Evolutionary conservation across 306 rosid species (phyloP).

Genomic region (Trifolium subterraneum): DNA sequence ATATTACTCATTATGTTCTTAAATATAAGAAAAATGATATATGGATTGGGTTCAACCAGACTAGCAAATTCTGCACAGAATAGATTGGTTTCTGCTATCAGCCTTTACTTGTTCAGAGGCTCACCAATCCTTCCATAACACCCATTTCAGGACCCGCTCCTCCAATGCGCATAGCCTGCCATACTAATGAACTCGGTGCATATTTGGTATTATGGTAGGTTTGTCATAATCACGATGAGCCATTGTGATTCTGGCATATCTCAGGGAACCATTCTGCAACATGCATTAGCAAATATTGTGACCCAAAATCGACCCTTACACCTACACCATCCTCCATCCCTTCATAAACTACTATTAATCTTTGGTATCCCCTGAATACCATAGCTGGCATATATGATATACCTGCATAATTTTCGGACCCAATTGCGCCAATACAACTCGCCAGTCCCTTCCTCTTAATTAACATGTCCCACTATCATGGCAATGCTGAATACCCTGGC

Average conservation of each 20-base stretch:
- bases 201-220: too few relatives aligned
- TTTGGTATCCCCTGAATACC: neutral
- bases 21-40: neutral
- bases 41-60: neutral
- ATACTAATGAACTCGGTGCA: neutral
- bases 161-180: slow-evolving; percentile 1
- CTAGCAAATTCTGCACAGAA: neutral
- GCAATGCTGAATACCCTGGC: too few relatives aligned
- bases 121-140: neutral
- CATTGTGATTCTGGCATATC: too few relatives aligned
- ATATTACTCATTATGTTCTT: neutral
- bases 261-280: too few relatives aligned
- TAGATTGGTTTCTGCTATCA: neutral
- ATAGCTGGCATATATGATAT: too few relatives aligned
- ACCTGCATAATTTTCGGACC: neutral
- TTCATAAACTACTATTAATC: neutral
- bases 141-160: neutral
- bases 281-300: neutral
- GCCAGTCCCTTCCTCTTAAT: too few relatives aligned
- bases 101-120: neutral
- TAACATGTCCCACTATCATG: too few relatives aligned
- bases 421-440: neutral
- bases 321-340: neutral
- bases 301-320: neutral
- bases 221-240: too few relatives aligned